Percentiles rank a stretch among this genome's conserved stretches.
These are phyloP conservation scores for Ceratocystis cacaofunesta DNA, from an alignment of 2,329 filamentous ascomycete genomes.

Conservation along the genomic window DNA sequence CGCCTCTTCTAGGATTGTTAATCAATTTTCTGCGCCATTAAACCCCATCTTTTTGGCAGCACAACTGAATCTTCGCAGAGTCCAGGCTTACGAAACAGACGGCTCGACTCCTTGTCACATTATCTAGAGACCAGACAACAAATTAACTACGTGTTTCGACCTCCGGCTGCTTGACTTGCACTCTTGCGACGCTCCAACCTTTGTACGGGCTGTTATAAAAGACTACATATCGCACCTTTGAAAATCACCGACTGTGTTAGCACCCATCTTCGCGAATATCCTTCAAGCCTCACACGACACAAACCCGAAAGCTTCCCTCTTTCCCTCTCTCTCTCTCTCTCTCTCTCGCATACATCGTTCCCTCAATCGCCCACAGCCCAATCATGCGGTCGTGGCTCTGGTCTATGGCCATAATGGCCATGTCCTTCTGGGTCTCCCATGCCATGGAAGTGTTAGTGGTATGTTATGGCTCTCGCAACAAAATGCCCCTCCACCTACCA, in stretches of 20 bases:
- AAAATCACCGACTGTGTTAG: no score
- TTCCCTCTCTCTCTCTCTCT: no score
- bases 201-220: no score
- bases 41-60: not conserved
- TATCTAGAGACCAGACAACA: not conserved
- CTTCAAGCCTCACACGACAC: no score
- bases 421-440: slow-evolving; percentile 38
- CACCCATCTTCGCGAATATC: no score
- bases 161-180: not conserved
- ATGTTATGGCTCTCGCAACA: slow-evolving; percentile 11
- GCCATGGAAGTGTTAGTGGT: slow-evolving; percentile 42
- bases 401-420: slow-evolving; percentile 27
- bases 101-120: not conserved
- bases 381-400: slow-evolving; percentile 16
- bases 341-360: not conserved
- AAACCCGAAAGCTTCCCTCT: no score
- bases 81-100: not conserved
- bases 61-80: not conserved
- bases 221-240: no score
- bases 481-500: slow-evolving; percentile 6
- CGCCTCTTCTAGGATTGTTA: no score
- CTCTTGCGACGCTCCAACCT: not conserved
- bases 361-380: not conserved
- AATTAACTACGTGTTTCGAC: not conserved
- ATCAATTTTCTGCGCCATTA: not conserved